phyloP scores from a whole-genome alignment of 1,284 basidiomycete genomes.

The Ustilago shanxiensis region DNA sequence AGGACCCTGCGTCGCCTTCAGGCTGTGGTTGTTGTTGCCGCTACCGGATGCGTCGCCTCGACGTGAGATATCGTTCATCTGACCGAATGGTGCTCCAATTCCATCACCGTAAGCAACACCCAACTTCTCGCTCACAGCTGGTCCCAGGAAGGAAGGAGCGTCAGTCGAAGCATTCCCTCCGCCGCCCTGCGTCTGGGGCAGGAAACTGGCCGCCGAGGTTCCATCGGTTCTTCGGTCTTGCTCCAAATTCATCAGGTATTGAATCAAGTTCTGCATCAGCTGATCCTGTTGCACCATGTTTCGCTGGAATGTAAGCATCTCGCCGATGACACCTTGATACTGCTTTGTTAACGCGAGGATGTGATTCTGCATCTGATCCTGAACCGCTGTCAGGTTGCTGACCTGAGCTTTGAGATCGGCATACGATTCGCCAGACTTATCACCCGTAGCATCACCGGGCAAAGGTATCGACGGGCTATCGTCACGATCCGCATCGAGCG shows the following conservation, averaged over 20 bases:
- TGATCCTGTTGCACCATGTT: constrained; percentile 88
- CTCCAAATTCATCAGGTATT: constrained; percentile 78
- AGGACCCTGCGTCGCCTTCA: background rate
- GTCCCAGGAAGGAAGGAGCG: constrained; percentile 74
- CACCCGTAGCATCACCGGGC: constrained; percentile 28
- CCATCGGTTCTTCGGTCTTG: constrained; percentile 27
- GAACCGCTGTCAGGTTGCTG: constrained; percentile 52
- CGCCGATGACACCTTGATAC: constrained; percentile 82
- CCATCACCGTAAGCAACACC: constrained; percentile 76
- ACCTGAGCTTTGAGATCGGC: constrained; percentile 60
- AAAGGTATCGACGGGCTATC: constrained; percentile 44
- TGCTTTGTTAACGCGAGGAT: constrained; percentile 79
- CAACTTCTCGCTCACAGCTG: constrained; percentile 76
- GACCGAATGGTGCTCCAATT: constrained; percentile 76
- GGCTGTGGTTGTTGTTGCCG: background rate
- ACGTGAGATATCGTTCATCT: constrained; percentile 81
- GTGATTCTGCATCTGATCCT: constrained; percentile 65
- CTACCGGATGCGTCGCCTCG: constrained; percentile 61
- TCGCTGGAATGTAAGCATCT: constrained; percentile 85
- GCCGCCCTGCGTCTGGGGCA: constrained; percentile 14
- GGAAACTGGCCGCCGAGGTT: constrained; percentile 13
- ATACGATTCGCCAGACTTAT: constrained; percentile 53
- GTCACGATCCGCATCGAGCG: constrained; percentile 66
- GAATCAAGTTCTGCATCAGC: constrained; percentile 83
- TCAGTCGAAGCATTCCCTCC: constrained; percentile 4